Evolutionary conservation across 192 early-diverging fungal species (phyloP), one percentile per base, ranked within the genome.

Genomic region (Phycomyces nitens): DNA sequence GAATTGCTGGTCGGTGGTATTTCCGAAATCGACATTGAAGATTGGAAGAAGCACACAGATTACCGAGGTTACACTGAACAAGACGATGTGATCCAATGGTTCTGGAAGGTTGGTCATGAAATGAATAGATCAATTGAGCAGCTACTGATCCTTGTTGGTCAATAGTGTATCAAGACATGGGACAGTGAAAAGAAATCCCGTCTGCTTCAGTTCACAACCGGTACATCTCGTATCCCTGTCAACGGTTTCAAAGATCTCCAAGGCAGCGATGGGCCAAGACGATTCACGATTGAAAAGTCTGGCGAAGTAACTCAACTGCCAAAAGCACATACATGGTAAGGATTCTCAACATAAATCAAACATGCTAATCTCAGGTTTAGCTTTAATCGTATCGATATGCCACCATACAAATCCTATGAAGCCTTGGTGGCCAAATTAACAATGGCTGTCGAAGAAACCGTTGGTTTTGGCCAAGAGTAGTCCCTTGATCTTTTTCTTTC

Each of bases 21-120:
- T 67, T 90, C 90, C 26, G 95, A 99, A 62, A 93, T 99, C 56
- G 94, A 99, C 78, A 80, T 95, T 6, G 95, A 96, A 42, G 96
- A 99, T 76, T 99, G 96, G 96, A 94, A 93, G 84, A 99, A 96
- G 78, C 84, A 97, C 70, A 99, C 95, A 3, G 95, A 99, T 74
- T 99, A 99, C 66, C 77, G 96, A 62, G 95, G 94, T n/a, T 99
- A 95, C 80, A 92, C 90, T 12, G 95, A 99, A 72, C 87, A 90
- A 21, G 96, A 99, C 72, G 92, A 95, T 67, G 90, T 94, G 5
- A 84, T 97, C 62, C 89, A 91, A 72, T 94, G 90, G 90, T 98
- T 98, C 86, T 98, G 96, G 96, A 88, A 93, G 75, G 82, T 82
- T 56, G 9, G 67, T 34, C 18, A 47, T 7, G 11, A 47, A 34